Evolutionary conservation across 176 grass and related monocot genomes (phyloP), one percentile per base, ranked within the genome.

Genomic region (Triticum turgidum): DNA sequence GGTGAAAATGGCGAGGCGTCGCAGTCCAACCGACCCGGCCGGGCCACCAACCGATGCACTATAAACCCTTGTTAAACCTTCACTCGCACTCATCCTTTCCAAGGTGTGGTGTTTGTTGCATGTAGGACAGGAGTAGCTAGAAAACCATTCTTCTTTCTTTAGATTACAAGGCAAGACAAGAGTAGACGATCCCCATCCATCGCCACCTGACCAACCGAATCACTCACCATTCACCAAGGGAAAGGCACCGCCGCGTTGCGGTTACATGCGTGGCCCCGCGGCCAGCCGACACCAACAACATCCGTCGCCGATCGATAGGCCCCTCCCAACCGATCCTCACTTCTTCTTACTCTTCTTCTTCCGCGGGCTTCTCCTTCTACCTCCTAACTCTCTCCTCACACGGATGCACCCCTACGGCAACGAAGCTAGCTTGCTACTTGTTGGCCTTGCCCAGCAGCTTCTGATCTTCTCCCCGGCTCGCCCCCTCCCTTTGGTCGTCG

Each of bases 201-300:
- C 59, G 7, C 59, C n/a, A 62, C 59, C n/a, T n/a, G 59, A 62
- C 21, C 59, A 62, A 62, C 59, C 59, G 10, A 24, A 7, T 22
- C 20, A 62, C n/a, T 62, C 54, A 58, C 18, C 49, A 14, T 49
- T 52, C 14, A 18, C 51, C 52, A 1, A 56, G 52, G 11, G 45
- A 76, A 76, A 76, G 73, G 73, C 24, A 54, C 27, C 73, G 74
- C 74, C 25, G 45, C 73, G 45, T 8, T 54, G 69, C 68, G 68
- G 69, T 71, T 41, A 41, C 35, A 13, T 72, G 12, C 33, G 20
- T 77, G 74, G 15, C 27, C 74, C 74, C 44, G 73, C 45, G 4
- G 42, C 72, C 73, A 30, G 73, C 73, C 73, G 44, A 3, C 73
- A 52, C 73, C 73, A 76, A 11, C 67, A 67, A 73, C 70, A 41